Conservation (phyloP, 352 stramenopile genomes). For the Phytophthora pluvialis region DNA sequence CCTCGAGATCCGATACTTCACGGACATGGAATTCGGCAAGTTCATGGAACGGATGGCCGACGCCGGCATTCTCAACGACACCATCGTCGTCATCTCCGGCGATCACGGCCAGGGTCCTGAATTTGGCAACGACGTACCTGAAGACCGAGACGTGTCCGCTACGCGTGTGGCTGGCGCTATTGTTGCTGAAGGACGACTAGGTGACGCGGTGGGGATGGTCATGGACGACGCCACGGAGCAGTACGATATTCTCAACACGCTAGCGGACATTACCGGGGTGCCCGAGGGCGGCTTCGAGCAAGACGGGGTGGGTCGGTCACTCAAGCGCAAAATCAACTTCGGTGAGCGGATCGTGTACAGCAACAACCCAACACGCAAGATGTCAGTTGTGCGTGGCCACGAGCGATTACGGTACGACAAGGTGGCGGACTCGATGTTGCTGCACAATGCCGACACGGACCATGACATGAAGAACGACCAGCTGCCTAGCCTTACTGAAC, state of each 20-base stretch:
- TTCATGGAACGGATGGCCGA: constrained; percentile 59
- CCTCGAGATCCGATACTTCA: constrained; percentile 59
- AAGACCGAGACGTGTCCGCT: constrained; percentile 40
- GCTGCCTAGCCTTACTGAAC: constrained; percentile 21
- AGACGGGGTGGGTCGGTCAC: constrained; percentile 42
- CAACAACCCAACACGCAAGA: constrained; percentile 58
- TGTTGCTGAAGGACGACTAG: constrained; percentile 44
- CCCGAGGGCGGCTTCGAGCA: constrained; percentile 40
- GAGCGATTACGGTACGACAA: constrained; percentile 46
- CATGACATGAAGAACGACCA: constrained; percentile 44
- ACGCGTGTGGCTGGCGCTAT: constrained; percentile 44
- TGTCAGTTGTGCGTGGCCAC: constrained; percentile 46
- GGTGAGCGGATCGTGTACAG: constrained; percentile 39
- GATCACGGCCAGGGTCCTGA: constrained; percentile 59
- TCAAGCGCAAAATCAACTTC: constrained; percentile 46
- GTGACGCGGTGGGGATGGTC: constrained; percentile 28
- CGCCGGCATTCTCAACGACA: constrained; percentile 55
- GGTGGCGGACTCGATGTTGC: constrained; percentile 30
- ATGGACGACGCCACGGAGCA: constrained; percentile 44
- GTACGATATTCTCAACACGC: constrained; percentile 48
- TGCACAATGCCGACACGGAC: constrained; percentile 45
- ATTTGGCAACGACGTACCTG: constrained; percentile 32
- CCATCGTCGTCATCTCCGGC: constrained; percentile 58
- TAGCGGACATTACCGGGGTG: constrained; percentile 44
- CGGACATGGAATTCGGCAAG: constrained; percentile 52